Evolutionary conservation across 2,329 filamentous ascomycete species (phyloP).

Genomic region (Colletotrichum navitas): DNA sequence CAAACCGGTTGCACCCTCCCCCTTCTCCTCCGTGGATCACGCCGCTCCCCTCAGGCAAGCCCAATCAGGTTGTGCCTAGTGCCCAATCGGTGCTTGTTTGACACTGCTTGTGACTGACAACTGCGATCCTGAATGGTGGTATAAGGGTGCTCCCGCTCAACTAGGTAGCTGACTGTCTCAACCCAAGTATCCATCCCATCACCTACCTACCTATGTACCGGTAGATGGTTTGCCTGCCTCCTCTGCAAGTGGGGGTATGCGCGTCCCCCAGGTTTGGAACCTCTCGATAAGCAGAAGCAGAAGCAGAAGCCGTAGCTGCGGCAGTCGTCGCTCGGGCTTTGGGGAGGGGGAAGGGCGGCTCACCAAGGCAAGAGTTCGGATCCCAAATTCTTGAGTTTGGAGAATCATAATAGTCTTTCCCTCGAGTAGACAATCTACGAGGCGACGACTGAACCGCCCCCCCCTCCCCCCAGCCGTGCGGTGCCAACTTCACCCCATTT

Average conservation of each 20-base stretch:
- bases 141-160: conserved; percentile 15
- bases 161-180: conserved; percentile 27
- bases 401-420: too few species aligned
- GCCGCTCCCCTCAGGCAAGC: conserved; percentile 14
- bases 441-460: background rate
- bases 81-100: conserved; percentile 22
- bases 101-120: conserved; percentile 19
- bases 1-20: conserved; percentile 26
- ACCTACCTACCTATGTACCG: too few species aligned
- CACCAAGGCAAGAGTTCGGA: too few species aligned
- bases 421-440: too few species aligned
- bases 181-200: background rate
- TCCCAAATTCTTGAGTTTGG: too few species aligned
- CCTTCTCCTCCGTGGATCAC: background rate
- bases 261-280: too few species aligned
- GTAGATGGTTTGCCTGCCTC: too few species aligned
- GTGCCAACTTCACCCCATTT: background rate
- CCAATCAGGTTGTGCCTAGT: conserved; percentile 27
- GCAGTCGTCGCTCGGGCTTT: too few species aligned
- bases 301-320: too few species aligned
- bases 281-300: too few species aligned
- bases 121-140: conserved; percentile 7
- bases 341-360: too few species aligned
- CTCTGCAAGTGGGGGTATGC: too few species aligned
- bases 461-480: background rate